Evolutionary conservation across 1,139 yeast species (phyloP).

Genomic region (Geotrichum macrosporum): DNA sequence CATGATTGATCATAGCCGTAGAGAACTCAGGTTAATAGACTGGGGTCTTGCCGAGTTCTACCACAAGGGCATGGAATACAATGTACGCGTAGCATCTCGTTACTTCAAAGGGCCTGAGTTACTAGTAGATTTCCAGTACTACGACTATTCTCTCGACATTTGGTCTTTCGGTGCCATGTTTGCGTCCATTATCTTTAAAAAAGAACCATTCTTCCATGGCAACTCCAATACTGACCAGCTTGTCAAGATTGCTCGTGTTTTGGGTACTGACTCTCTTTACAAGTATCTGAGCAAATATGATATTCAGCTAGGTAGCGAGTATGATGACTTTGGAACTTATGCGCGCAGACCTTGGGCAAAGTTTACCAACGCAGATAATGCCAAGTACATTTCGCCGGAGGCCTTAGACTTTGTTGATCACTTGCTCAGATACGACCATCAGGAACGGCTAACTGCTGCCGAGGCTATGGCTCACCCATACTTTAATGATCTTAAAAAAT

Average conservation of each 20-base stretch:
- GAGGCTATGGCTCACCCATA: conserved; percentile 88
- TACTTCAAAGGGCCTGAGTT: conserved; percentile 94
- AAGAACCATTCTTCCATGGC: conserved; percentile 95
- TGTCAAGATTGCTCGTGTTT: conserved; percentile 82
- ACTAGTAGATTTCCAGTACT: conserved; percentile 77
- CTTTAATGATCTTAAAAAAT: conserved; percentile 37
- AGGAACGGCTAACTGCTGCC: conserved; percentile 77
- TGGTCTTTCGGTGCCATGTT: conserved; percentile 97
- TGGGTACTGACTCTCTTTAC: conserved; percentile 79
- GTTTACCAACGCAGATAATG: conserved; percentile 68
- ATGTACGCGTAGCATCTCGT: conserved; percentile 91
- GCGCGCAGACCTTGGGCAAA: conserved; percentile 77
- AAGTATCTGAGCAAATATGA: conserved; percentile 67
- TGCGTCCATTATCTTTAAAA: conserved; percentile 92
- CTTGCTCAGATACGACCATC: conserved; percentile 81
- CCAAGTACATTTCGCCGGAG: conserved; percentile 58
- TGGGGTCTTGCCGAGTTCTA: conserved; percentile 98
- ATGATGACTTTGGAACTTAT: conserved; percentile 69
- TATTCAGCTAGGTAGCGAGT: conserved; percentile 69
- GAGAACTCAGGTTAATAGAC: conserved; percentile 71
- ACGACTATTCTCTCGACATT: conserved; percentile 85
- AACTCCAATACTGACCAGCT: conserved; percentile 90
- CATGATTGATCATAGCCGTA: conserved; percentile 81
- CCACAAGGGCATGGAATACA: conserved; percentile 86
- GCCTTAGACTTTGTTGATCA: conserved; percentile 75